These are phyloP conservation scores for Alternaria consortialis DNA, from an alignment of 2,329 filamentous ascomycete species.

Conservation along the genomic window DNA sequence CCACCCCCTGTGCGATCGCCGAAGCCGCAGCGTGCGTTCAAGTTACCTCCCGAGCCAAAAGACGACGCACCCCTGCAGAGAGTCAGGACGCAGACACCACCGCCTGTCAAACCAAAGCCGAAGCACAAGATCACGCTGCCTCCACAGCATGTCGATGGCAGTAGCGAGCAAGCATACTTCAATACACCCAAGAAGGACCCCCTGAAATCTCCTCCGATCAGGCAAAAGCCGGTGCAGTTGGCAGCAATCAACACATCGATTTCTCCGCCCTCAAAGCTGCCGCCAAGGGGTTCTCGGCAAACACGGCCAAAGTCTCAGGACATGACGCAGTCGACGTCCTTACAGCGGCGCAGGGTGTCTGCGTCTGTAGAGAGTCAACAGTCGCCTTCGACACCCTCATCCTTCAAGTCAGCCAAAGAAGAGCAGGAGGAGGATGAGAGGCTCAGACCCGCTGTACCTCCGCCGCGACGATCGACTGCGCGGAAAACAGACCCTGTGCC, in stretches of 20 bases:
- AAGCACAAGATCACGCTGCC: conserved; percentile 32
- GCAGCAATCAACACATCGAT: conserved; percentile 30
- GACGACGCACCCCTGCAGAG: conserved; percentile 28
- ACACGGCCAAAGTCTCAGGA: conserved; percentile 37
- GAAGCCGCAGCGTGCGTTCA: conserved; percentile 51
- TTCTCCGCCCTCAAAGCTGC: conserved; percentile 29
- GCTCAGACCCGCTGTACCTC: conserved; percentile 44
- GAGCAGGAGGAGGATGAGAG: conserved; percentile 43
- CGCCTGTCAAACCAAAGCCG: conserved; percentile 44
- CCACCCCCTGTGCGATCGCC: conserved; percentile 52
- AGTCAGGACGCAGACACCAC: conserved; percentile 34
- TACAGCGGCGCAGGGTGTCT: conserved; percentile 33
- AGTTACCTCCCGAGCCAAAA: conserved; percentile 39
- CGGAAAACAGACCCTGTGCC: conserved; percentile 20
- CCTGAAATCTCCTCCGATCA: conserved; percentile 35
- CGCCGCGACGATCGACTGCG: conserved; percentile 45
- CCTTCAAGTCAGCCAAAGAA: conserved; percentile 49
- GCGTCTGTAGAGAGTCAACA: conserved; percentile 40
- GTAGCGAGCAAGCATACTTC: conserved; percentile 24
- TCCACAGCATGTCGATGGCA: conserved; percentile 26
- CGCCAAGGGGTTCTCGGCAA: conserved; percentile 29
- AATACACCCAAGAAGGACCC: conserved; percentile 32
- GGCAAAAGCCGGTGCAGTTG: conserved; percentile 38
- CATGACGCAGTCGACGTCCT: conserved; percentile 25
- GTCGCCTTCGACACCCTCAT: conserved; percentile 41